Evolutionary conservation across 2,329 filamentous ascomycete genomes (phyloP), one percentile per base, ranked within the genome.

Genomic region (Ophiostoma quercus): DNA sequence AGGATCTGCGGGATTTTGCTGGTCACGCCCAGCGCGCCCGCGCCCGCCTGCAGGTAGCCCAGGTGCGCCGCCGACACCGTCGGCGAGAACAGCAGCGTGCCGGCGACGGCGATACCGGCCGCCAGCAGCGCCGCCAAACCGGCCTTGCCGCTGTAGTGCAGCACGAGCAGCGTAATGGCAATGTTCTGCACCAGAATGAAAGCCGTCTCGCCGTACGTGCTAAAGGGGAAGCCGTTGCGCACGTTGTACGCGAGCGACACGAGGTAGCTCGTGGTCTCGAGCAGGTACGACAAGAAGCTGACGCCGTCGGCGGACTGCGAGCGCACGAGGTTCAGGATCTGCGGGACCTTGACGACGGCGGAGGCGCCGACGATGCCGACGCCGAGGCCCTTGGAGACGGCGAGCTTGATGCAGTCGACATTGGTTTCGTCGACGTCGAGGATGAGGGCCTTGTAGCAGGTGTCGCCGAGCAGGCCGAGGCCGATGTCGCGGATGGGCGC

Each of bases 1-100:
- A 88, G 79, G 76, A 99, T 98, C 84, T 99, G 95, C 63, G 95
- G 95, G 69, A 96, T 79, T 85, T 99, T 99, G 83, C 91, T 95
- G 16, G 92, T 91, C 51, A 98, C 88, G 67, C 92, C 89, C 74
- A 99, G 79, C 22, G 90, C 83, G 54, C 94, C 94, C 0, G 94
- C 93, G 67, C 90, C 91, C 19, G 92, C 92, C 82, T 97, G 94
- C 70, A 97, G 81, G 76, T 91, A 90, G 72, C 84, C 84, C 82
- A 98, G 81, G 82, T 97, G 81, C 51, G 84, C 84, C 74, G 88
- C 83, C 47, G 96, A 34, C 8, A 65, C 67, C 2, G 62, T n/a
- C 3, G 88, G 82, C 73, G 82, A 87, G 74, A 96, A 92, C 70
- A 99, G 82, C 25, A 89, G 85, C 69, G 88, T 90, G 0, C 88